A percentile compares a stretch with the other conserved stretches of the same genome.
These are phyloP conservation scores for Lanzia echinophila DNA, from an alignment of 2,329 filamentous ascomycete genomes.

Conservation along the genomic window DNA sequence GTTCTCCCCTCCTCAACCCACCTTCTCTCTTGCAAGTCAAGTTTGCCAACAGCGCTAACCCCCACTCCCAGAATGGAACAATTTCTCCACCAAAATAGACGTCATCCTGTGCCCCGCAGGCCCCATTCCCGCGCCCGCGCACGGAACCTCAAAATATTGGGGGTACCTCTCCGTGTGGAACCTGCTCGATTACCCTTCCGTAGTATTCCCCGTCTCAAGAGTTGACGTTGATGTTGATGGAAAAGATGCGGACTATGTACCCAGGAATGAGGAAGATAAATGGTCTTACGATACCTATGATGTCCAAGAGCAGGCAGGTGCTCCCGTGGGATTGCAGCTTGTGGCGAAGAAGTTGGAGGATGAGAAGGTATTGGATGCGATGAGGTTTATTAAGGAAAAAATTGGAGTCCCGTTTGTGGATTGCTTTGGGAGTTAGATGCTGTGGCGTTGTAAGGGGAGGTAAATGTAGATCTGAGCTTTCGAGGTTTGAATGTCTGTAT, in stretches of 20 bases:
- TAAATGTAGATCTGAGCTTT: too few species aligned
- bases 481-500: too few species aligned
- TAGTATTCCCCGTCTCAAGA: slow-evolving; percentile 50
- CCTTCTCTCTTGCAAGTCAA: too few species aligned
- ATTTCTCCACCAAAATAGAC: slow-evolving; percentile 41
- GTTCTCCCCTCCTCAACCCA: too few species aligned
- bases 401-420: slow-evolving; percentile 29
- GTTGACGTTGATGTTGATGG: slow-evolving; percentile 27
- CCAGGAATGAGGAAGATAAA: slow-evolving; percentile 30
- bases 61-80: slow-evolving; percentile 26
- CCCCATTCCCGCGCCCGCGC: slow-evolving; percentile 47
- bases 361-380: slow-evolving; percentile 32
- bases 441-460: too few species aligned
- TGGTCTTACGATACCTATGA: slow-evolving; percentile 30
- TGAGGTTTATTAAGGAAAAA: slow-evolving; percentile 31
- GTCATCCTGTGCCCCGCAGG: slow-evolving; percentile 55
- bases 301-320: slow-evolving; percentile 33
- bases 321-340: slow-evolving; percentile 37
- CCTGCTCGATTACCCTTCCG: slow-evolving; percentile 57
- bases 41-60: too few species aligned
- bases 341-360: slow-evolving; percentile 31
- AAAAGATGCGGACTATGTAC: slow-evolving; percentile 24
- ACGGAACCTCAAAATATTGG: slow-evolving; percentile 48
- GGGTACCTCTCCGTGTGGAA: slow-evolving; percentile 64
- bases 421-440: too few species aligned